phyloP scores from a whole-genome alignment of 768 basidiomycete species.

The Boletellus ananas region DNA sequence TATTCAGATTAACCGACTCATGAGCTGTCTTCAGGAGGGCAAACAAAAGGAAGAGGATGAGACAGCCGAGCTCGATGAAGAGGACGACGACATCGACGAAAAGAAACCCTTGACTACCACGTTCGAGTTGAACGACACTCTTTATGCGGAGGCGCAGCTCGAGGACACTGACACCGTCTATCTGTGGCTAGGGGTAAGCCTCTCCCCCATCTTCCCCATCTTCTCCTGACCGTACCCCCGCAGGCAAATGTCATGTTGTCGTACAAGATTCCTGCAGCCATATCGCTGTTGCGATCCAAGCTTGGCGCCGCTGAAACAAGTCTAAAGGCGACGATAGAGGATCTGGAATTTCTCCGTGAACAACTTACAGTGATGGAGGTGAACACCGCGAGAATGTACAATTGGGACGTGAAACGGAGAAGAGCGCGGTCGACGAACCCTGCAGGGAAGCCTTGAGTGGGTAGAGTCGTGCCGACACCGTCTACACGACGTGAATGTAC shows the following conservation, averaged over 20 bases:
- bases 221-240: neutral
- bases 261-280: constrained; percentile 80
- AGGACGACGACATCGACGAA: constrained; percentile 47
- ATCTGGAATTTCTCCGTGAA: constrained; percentile 89
- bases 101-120: constrained; percentile 69
- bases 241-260: constrained; percentile 98
- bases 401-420: constrained; percentile 88
- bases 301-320: constrained; percentile 64
- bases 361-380: constrained; percentile 96
- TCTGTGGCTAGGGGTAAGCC: constrained; percentile 90
- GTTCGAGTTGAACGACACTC: constrained; percentile 94
- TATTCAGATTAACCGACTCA: neutral
- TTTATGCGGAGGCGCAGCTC: constrained; percentile 88
- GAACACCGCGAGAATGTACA: constrained; percentile 93
- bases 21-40: constrained; percentile 46
- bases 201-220: neutral
- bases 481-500: too few species aligned
- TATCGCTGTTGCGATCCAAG: constrained; percentile 70
- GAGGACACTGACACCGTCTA: constrained; percentile 86
- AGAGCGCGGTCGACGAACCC: constrained; percentile 47
- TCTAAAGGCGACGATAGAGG: constrained; percentile 70
- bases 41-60: constrained; percentile 40
- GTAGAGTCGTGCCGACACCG: too few species aligned
- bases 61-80: constrained; percentile 51
- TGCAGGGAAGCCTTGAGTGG: neutral